Evolutionary conservation across 495 filamentous ascomycete species (phyloP).

Genomic region (Hyaloscypha finlandica): DNA sequence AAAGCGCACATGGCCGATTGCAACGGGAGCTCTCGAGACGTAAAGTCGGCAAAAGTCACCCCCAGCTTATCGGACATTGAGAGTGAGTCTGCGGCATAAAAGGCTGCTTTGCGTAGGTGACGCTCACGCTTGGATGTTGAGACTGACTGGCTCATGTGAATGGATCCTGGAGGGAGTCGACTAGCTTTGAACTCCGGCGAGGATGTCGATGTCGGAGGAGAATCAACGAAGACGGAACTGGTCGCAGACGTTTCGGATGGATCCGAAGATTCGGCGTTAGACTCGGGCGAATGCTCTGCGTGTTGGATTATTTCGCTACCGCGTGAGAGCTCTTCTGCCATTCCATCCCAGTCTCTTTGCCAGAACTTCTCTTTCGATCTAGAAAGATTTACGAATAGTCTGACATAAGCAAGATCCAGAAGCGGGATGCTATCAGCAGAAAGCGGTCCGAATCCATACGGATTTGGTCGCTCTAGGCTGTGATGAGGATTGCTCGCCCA

Average conservation of each 20-base stretch:
- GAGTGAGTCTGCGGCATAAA: conserved; percentile 91
- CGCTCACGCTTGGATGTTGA: conserved; percentile 70
- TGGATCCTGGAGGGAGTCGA: conserved; percentile 31
- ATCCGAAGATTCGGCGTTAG: conserved; percentile 53
- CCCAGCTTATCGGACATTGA: conserved; percentile 87
- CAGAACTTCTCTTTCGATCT: conserved; percentile 93
- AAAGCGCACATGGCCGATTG: conserved; percentile 93
- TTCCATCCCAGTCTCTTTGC: conserved; percentile 89
- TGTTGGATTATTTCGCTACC: conserved; percentile 77
- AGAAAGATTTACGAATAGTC: conserved; percentile 89
- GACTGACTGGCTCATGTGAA: conserved; percentile 24
- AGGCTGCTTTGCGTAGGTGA: conserved; percentile 89
- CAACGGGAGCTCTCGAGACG: conserved; percentile 86
- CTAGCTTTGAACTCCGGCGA: conserved; percentile 49
- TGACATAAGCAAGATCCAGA: conserved; percentile 91
- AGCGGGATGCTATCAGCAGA: conserved; percentile 93
- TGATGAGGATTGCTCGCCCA: conserved; percentile 89
- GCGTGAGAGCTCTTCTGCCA: conserved; percentile 86
- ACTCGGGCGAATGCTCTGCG: conserved; percentile 63
- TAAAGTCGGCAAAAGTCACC: conserved; percentile 82
- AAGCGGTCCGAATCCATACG: conserved; percentile 82
- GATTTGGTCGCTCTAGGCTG: conserved; percentile 83
- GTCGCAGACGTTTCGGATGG: conserved; percentile 50
- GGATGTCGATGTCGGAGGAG: conserved; percentile 55
- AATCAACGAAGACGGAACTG: conserved; percentile 53